Evolutionary conservation across 108 stramenopile genomes (phyloP), one percentile per base, ranked within the genome.

Genomic region (Epipyxis sp.): DNA sequence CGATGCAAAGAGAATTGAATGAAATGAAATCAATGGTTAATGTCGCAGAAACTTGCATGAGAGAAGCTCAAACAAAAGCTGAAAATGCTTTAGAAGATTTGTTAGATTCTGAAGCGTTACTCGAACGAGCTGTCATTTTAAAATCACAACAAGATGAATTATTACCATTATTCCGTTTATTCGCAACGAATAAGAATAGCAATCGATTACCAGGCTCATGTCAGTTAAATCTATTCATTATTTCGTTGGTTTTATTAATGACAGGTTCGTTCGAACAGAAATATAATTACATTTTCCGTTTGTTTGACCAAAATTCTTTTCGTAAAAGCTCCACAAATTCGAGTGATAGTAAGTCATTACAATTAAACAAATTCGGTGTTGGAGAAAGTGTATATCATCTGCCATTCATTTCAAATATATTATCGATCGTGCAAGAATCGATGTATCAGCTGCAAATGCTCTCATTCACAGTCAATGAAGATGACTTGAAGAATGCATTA

Each of bases 1-100:
- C 25, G 3, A 39, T 13, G 3, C 16, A 57, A 27, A 74, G 42
- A 42, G n/a, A n/a, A n/a, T 29, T 27, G 27, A 74, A 6, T 29
- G 71, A 74, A 32, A 30, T 74, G 71, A 27, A 32, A 57, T 74
- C 71, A 42, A 74, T 57, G 71, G 27, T 39, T 39, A 74, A 74
- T 25, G 34, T 74, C 27, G 50, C 71, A 6, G 71, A 74, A 42
- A 74, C 71, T 29, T 10, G 42, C 16, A 27, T 74, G 29, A 65
- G 32, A 37, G 44, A 74, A 74, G 71, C 50, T 37, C 25, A 34
- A 42, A 10, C 10, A 42, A 10, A 10, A 27, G 34, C 71, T 27
- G 32, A 6, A 74, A 42, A 6, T 54, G 6, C 6, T 42, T 27
- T 34, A 20, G 50, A 74, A 34, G 50, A 74, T 27, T 42, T 74